Evolutionary conservation across 345 rosid species (phyloP), one percentile per base, ranked within the genome.

Genomic region (Bretschneidera sinensis): DNA sequence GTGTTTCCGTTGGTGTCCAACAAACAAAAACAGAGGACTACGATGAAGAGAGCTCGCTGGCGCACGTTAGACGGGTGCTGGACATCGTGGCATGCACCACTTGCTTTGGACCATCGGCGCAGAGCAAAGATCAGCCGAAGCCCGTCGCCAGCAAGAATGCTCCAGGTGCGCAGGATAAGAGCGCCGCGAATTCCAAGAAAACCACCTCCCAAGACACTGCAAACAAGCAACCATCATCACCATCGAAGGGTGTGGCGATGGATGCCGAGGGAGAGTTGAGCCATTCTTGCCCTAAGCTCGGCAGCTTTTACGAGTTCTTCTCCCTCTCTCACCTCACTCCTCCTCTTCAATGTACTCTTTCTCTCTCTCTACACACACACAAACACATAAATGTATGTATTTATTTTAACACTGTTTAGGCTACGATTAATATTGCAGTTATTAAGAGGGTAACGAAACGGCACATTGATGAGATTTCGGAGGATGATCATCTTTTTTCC

Each of bases 281-380:
- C 65, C 82, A 81, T 64, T 83, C 95, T 25, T 79, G 79, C 77
- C 91, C 95, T 18, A 90, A 82, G 81, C 95, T 94, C 20, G 92
- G 91, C 52, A 79, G 79, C 52, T 94, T 90, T 75, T 94, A 86
- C 68, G 97, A 90, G 61, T 94, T 94, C 75, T 94, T 94, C 77
- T 94, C 99, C 56, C 88, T 94, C 33, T 78, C 99, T 17, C 95
- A 88, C 75, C 85, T 94, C 55, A 71, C 85, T 78, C 85, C 99
- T 70, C 99, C 97, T 65, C 78, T 94, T 62, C 97, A 86, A 51
- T 83, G 99, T 88, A 17, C 61, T 21, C 54, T 51, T 61, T 57
- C 55, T 61, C 79, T 55, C 62, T 21, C 28, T 49, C 6, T 48
- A 9, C 21, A 35, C 20, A 10, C 17, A 39, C 11, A 39, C 11